A percentile compares a stretch with the other conserved stretches of the same genome.
Evolutionary conservation across 768 basidiomycete species (phyloP).

Genomic region (Auriscalpium microsporum): DNA sequence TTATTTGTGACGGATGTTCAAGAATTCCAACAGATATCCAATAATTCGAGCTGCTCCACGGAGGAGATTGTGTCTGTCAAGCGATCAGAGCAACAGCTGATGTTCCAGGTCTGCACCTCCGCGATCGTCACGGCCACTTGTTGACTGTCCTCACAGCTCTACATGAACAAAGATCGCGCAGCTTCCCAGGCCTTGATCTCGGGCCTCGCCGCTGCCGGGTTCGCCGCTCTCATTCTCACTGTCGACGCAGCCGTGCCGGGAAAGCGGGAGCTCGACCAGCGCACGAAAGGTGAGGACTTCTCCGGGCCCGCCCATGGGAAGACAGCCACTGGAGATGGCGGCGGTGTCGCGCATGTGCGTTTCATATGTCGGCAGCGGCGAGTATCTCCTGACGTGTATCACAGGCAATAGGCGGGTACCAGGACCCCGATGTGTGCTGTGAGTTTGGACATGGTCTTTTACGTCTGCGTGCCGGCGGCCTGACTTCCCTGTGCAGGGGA

Average conservation of each 20-base stretch:
- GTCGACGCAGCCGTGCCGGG: conserved; percentile 39
- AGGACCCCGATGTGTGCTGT: conserved; percentile 27
- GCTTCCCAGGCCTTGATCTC: conserved; percentile 30
- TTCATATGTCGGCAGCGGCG: background rate
- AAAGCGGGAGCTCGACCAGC: conserved; percentile 31
- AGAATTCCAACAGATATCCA: conserved; percentile 18
- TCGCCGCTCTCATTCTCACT: conserved; percentile 40
- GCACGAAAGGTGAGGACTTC: conserved; percentile 22
- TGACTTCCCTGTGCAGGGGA: conserved; percentile 15
- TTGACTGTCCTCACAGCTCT: conserved; percentile 25
- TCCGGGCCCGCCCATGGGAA: conserved; percentile 16
- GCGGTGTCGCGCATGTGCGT: conserved; percentile 22
- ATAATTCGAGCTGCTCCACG: conserved; percentile 26
- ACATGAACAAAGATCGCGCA: conserved; percentile 36
- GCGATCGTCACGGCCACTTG: background rate
- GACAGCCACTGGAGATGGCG: conserved; percentile 3
- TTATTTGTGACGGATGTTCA: background rate
- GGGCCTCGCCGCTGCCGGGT: conserved; percentile 30
- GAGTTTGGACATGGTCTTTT: conserved; percentile 5
- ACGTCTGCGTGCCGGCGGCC: background rate
- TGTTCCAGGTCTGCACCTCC: conserved; percentile 22
- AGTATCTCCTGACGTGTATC: background rate
- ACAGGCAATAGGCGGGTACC: conserved; percentile 23
- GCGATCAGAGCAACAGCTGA: conserved; percentile 19
- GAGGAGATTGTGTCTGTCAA: conserved; percentile 23